A percentile compares a stretch with the other conserved stretches of the same genome.
These are phyloP conservation scores for Pseudogymnoascus sp. DNA, from an alignment of 2,329 filamentous ascomycete genomes.

Conservation along the genomic window DNA sequence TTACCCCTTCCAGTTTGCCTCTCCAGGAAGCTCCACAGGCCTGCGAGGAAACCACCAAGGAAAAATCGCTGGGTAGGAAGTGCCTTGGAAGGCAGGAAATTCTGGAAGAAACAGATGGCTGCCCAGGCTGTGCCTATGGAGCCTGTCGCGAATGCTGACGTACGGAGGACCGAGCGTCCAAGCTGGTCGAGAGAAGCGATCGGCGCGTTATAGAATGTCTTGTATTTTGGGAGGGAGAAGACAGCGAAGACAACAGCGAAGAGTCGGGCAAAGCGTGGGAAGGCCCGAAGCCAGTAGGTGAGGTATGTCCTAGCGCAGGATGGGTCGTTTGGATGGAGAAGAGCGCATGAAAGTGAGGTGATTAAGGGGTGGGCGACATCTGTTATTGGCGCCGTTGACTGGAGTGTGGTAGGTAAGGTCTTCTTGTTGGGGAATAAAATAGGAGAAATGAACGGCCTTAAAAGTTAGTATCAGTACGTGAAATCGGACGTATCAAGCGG, in stretches of 20 bases:
- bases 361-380: slow-evolving; percentile 81
- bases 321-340: slow-evolving; percentile 79
- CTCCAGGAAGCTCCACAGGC: slow-evolving; percentile 76
- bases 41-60: slow-evolving; percentile 75
- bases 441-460: slow-evolving; percentile 68
- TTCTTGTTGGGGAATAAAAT: slow-evolving; percentile 71
- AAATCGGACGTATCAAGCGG: slow-evolving; percentile 6
- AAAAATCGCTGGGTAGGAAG: slow-evolving; percentile 83
- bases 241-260: slow-evolving; percentile 63
- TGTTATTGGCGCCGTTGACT: slow-evolving; percentile 65
- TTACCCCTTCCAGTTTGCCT: slow-evolving; percentile 53
- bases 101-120: slow-evolving; percentile 80
- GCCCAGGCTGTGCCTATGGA: slow-evolving; percentile 84
- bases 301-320: slow-evolving; percentile 82
- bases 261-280: slow-evolving; percentile 69
- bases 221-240: slow-evolving; percentile 60
- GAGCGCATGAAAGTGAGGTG: slow-evolving; percentile 74
- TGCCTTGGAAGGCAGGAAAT: slow-evolving; percentile 61
- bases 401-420: slow-evolving; percentile 57
- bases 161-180: slow-evolving; percentile 59
- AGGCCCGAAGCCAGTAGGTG: slow-evolving; percentile 76
- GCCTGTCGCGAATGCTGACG: slow-evolving; percentile 69
- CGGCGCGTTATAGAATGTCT: slow-evolving; percentile 59
- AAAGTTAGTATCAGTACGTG: slow-evolving; percentile 18
- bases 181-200: slow-evolving; percentile 57